Evolutionary conservation across 352 stramenopile species (phyloP).

Genomic region (Phytopythium sindhum): DNA sequence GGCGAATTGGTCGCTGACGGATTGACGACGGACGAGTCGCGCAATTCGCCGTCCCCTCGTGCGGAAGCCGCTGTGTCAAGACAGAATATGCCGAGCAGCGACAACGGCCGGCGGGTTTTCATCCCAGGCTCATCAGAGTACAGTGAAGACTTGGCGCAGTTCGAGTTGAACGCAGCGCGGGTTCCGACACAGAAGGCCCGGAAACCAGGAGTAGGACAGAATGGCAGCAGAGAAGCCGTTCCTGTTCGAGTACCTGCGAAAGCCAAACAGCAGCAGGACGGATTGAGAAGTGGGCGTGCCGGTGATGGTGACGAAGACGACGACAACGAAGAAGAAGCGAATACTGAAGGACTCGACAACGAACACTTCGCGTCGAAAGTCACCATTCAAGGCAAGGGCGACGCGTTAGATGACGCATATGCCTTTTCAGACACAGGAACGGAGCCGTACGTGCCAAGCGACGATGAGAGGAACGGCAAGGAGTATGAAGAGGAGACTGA

Average conservation of each 20-base stretch:
- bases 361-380: neutral
- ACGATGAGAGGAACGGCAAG: slow-evolving; percentile 11
- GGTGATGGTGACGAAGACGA: neutral
- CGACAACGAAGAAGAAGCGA: neutral
- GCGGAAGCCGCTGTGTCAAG: neutral
- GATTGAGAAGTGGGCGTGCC: neutral
- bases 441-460: slow-evolving; percentile 12
- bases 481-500: slow-evolving; percentile 9
- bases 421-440: slow-evolving; percentile 21
- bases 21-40: slow-evolving; percentile 1
- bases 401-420: slow-evolving; percentile 10
- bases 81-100: neutral
- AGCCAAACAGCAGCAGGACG: neutral
- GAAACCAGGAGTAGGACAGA: neutral
- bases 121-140: slow-evolving; percentile 15
- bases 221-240: neutral
- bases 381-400: neutral
- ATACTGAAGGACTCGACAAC: neutral
- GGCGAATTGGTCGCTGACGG: neutral
- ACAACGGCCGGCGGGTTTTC: neutral
- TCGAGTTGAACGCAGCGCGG: neutral
- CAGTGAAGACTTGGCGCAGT: slow-evolving; percentile 29
- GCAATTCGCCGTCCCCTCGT: neutral
- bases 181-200: neutral
- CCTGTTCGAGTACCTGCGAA: neutral